phyloP scores from a whole-genome alignment of 768 basidiomycete species.

The Jaapia argillacea region DNA sequence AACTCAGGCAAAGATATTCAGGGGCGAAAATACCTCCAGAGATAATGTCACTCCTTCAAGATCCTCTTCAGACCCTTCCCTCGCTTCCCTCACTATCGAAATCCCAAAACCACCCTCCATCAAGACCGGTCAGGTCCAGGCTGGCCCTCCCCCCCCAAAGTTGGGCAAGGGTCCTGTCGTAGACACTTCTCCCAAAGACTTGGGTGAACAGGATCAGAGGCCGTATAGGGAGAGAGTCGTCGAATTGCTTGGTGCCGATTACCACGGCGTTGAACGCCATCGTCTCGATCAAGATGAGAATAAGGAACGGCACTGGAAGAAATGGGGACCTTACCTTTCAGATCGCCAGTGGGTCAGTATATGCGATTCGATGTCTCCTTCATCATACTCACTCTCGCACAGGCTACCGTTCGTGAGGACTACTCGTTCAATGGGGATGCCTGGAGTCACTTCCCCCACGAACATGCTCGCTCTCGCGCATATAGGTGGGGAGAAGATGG shows the following conservation, averaged over 20 bases:
- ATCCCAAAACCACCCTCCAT: conserved; percentile 47
- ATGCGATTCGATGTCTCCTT: conserved; percentile 2
- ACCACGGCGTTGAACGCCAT: conserved; percentile 74
- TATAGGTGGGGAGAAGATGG: conserved; percentile 99
- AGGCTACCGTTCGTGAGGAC: conserved; percentile 98
- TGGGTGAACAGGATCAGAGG: conserved; percentile 7
- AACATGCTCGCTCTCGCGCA: conserved; percentile 85
- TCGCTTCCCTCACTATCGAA: conserved; percentile 57
- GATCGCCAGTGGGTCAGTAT: conserved; percentile 91
- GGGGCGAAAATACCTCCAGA: conserved; percentile 20
- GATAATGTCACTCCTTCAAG: conserved; percentile 8
- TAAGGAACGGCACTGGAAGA: conserved; percentile 89
- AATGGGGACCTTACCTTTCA: conserved; percentile 96
- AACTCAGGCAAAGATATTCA: conserved; percentile 68
- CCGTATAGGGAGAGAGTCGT: conserved; percentile 59
- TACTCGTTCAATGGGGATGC: conserved; percentile 96
- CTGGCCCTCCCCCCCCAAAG: conserved; percentile 33
- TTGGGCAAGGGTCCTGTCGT: conserved; percentile 20
- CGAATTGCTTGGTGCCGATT: conserved; percentile 54
- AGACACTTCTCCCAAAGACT: conserved; percentile 4
- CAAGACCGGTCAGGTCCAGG: conserved; percentile 25
- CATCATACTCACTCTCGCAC: conserved; percentile 8
- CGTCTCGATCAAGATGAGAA: conserved; percentile 77
- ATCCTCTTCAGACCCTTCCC: conserved; percentile 15
- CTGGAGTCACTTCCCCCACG: conserved; percentile 93